Evolutionary conservation across 2,329 filamentous ascomycete species (phyloP).

Genomic region (Waltergamsia citrina): DNA sequence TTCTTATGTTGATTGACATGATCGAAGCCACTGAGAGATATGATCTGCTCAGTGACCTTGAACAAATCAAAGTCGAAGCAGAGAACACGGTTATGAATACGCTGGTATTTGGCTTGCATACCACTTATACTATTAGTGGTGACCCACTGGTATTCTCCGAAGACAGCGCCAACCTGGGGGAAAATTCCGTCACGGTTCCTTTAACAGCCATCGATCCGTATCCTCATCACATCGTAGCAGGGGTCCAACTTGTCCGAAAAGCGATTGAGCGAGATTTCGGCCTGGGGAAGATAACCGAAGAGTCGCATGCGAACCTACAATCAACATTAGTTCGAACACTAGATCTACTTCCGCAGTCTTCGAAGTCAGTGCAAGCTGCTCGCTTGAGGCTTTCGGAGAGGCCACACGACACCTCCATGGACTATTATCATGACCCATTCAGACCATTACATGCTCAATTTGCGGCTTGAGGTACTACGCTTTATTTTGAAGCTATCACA

Average conservation of each 20-base stretch:
- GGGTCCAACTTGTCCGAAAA: slow-evolving; percentile 17
- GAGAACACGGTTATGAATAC: slow-evolving; percentile 21
- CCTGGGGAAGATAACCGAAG: slow-evolving; percentile 13
- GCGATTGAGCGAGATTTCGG: slow-evolving; percentile 17
- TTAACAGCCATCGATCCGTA: slow-evolving; percentile 21
- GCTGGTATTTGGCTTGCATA: slow-evolving; percentile 18
- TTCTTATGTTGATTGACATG: slow-evolving; percentile 18
- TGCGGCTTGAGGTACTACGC: slow-evolving; percentile 5
- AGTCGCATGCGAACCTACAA: slow-evolving; percentile 14
- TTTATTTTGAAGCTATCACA: too few relatives aligned
- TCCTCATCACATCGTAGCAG: slow-evolving; percentile 19
- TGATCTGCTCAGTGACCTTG: slow-evolving; percentile 14
- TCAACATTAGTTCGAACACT: slow-evolving; percentile 15
- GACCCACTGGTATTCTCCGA: neutral
- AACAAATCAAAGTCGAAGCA: slow-evolving; percentile 13
- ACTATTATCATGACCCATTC: slow-evolving; percentile 7
- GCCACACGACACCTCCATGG: neutral
- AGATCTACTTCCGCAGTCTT: slow-evolving; percentile 17
- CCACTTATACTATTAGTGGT: slow-evolving; percentile 10
- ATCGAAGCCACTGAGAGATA: slow-evolving; percentile 17
- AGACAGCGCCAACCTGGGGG: neutral
- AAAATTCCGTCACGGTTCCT: slow-evolving; percentile 11
- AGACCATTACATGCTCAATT: slow-evolving; percentile 5
- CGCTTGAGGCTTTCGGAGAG: slow-evolving; percentile 10
- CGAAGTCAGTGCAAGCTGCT: slow-evolving; percentile 19